Evolutionary conservation across 2,329 filamentous ascomycete species (phyloP), one percentile per base, ranked within the genome.

Genomic region (Fusarium coffeatum): DNA sequence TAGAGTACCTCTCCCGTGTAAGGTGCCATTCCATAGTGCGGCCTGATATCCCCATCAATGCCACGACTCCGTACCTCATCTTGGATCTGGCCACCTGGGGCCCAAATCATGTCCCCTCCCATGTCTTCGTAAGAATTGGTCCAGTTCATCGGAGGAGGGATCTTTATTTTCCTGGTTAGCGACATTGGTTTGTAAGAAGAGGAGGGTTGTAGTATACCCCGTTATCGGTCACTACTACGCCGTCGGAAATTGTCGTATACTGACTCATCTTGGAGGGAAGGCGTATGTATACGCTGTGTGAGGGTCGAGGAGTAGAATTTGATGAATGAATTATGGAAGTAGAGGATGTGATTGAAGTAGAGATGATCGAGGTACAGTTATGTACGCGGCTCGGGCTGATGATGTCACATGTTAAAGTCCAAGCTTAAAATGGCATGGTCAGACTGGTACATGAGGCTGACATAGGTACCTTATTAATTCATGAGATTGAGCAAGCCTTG

Each of bases 171-270:
- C 0, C 1, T 3, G 18, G 3, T 37, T 37, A 37, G 34, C 2
- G 3, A 11, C 9, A 37, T 3, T n/a, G 6, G 1, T 3, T 0
- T n/a, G 10, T 1, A 11, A n/a, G 0, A 4, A 7, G 9, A 6
- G 10, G 18, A 37, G 7, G 6, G 34, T 7, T 4, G n/a, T 11
- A 2, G 5, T 23, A 3, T 48, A 34, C 46, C 4, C 46, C 27
- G 6, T 48, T 48, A 2, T 48, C n/a, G 18, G 46, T 48, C 7
- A 48, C 27, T 2, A 23, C 0, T 16, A 23, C 28, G 13, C 46
- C 27, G 12, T 48, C 46, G 15, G 27, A 30, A 11, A 32, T 5
- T n/a, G 46, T 48, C 4, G 13, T 48, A 4, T 23, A 48, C 4
- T 32, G 8, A 10, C 46, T 48, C 46, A 48, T 48, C 0, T 18